These are phyloP conservation scores for Annulohypoxylon truncatum DNA, from an alignment of 2,329 filamentous ascomycete species.

Conservation along the genomic window DNA sequence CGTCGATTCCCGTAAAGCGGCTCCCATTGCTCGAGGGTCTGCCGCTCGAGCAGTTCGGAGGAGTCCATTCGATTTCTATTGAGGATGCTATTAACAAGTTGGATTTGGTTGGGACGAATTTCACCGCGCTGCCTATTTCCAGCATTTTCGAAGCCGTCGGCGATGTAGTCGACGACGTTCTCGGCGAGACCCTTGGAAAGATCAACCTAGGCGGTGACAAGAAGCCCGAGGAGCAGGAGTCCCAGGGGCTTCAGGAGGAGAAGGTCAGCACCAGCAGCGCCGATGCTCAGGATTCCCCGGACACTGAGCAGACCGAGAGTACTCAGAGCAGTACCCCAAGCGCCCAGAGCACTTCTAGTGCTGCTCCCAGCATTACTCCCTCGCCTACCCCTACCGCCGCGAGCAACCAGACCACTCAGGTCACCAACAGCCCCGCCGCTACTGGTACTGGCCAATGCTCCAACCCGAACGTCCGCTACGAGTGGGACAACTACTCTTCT, in stretches of 20 bases:
- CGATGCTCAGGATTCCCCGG: neutral
- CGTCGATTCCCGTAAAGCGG: conserved; percentile 34
- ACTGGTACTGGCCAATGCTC: conserved; percentile 40
- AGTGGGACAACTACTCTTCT: conserved; percentile 50
- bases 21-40: conserved; percentile 26
- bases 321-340: neutral
- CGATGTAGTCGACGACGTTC: neutral
- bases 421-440: conserved; percentile 1
- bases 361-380: neutral
- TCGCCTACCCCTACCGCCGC: neutral
- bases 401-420: neutral
- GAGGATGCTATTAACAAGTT: conserved; percentile 34
- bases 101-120: conserved; percentile 46
- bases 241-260: conserved; percentile 2
- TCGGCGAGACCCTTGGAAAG: neutral
- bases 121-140: conserved; percentile 43
- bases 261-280: conserved; percentile 12
- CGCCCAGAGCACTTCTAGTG: neutral
- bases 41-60: conserved; percentile 39
- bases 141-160: neutral
- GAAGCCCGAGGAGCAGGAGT: neutral
- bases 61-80: conserved; percentile 40
- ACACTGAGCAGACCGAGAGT: neutral
- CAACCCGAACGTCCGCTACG: conserved; percentile 48
- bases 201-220: neutral